Evolutionary conservation across 805 yeast genomes (phyloP).

Genomic region (Yamadazyma sp.): DNA sequence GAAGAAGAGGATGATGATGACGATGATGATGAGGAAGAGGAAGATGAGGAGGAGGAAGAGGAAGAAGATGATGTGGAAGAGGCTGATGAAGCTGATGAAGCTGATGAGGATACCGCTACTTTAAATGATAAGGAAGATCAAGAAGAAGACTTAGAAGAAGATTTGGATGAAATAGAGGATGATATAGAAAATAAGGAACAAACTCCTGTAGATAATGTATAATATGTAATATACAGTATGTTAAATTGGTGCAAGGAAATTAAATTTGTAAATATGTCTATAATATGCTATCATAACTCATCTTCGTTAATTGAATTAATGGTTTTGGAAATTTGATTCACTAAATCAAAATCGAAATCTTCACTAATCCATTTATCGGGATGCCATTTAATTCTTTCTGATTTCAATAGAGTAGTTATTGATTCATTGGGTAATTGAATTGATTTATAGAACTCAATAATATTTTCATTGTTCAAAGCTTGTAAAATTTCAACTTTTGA

Average conservation of each 20-base stretch:
- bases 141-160: conserved; percentile 36
- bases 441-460: conserved; percentile 25
- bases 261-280: not conserved
- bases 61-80: conserved; percentile 48
- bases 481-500: conserved; percentile 11
- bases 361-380: conserved; percentile 56
- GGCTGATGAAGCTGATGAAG: conserved; percentile 38
- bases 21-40: conserved; percentile 57
- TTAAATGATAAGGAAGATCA: conserved; percentile 28
- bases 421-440: conserved; percentile 15
- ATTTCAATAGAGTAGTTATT: conserved; percentile 27
- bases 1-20: conserved; percentile 60
- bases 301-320: conserved; percentile 28
- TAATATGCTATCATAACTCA: conserved; percentile 8
- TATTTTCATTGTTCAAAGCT: conserved; percentile 18
- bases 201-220: conserved; percentile 9
- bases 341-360: conserved; percentile 22
- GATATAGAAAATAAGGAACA: conserved; percentile 8
- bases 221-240: conserved; percentile 4
- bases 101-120: conserved; percentile 30
- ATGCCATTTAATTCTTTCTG: conserved; percentile 65
- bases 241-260: not conserved
- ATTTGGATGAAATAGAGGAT: conserved; percentile 17
- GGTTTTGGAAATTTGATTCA: conserved; percentile 28
- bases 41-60: conserved; percentile 53